Base-by-base conservation (phyloP, 176 grass and related monocot genomes). In the Cenchrus purpureus region DNA sequence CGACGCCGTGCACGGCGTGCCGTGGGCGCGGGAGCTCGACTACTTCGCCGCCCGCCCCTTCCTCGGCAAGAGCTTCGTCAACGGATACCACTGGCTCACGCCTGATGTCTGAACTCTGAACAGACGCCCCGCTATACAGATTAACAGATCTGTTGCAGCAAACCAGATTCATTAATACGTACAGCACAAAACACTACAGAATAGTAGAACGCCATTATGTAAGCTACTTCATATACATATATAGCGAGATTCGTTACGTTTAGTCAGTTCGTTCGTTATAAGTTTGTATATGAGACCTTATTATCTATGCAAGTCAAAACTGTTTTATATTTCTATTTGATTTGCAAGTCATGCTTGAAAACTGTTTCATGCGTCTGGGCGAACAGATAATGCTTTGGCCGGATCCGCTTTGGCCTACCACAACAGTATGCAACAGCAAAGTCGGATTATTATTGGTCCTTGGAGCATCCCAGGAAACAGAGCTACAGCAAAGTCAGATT, bases 61-160 rank as follows among this genome's bases (percentile, higher is more conserved):
- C 76, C 91, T 98, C 0, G 93, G 83, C 69, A 95, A 98, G 83
- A 86, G 93, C 87, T 98, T 98, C 64, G 93, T 98, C 81, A 98
- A 98, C 28, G 96, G 96, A 79, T 95, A 91, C 40, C 96, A 98
- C 65, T 98, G 96, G 96, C 93, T 98, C 46, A 79, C 93, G 5
- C 86, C 86, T 17, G 96, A 98, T 74, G 77, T 89, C 80, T 95
- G 82, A 94, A 1, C 45, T 40, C 37, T 3, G 2, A 73, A 73
- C 46, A 7, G 11, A 66, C 77, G 10, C 50, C 43, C 45, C 25
- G 25, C 25, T 25, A 25, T 25, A 25, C 25, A 25, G 25, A 25
- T 25, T 25, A 25, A 25, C 25, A 25, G 25, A 25, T 48, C 28
- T 61, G 70, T 45, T 68, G 54, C 83, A 22, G 28, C 19, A 16